Conservation (phyloP, 805 yeast genomes). For the Starmerella apicola region DNA sequence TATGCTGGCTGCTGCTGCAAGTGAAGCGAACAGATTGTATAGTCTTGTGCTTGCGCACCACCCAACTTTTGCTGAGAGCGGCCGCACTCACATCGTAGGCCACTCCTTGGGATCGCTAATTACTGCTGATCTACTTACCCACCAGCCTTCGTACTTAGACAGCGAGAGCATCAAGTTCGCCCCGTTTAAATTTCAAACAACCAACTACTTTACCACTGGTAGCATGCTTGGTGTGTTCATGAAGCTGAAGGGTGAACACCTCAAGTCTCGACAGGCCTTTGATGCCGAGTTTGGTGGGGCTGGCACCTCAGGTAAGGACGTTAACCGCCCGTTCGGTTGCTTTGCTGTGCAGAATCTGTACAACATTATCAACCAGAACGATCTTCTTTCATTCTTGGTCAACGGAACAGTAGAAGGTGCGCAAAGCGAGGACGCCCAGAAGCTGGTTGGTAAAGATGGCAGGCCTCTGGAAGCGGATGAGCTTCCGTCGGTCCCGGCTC, state of each 20-base stretch:
- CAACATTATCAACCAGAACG: slow-evolving; percentile 80
- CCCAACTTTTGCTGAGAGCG: slow-evolving; percentile 43
- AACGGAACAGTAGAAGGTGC: slow-evolving; percentile 60
- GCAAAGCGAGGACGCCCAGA: background rate
- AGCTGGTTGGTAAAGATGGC: slow-evolving; percentile 15
- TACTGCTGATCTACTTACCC: slow-evolving; percentile 54
- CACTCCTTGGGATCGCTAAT: slow-evolving; percentile 84
- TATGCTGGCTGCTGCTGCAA: slow-evolving; percentile 54
- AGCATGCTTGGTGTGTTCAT: slow-evolving; percentile 22
- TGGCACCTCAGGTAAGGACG: background rate
- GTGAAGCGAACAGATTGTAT: slow-evolving; percentile 60
- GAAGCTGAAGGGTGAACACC: slow-evolving; percentile 12
- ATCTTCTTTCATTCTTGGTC: slow-evolving; percentile 78
- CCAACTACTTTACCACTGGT: slow-evolving; percentile 42
- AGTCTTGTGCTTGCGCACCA: slow-evolving; percentile 47
- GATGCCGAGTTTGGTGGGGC: slow-evolving; percentile 1
- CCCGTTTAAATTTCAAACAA: slow-evolving; percentile 55
- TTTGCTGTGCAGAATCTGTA: slow-evolving; percentile 62
- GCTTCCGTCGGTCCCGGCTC: slow-evolving; percentile 10
- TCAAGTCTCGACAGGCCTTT: slow-evolving; percentile 12
- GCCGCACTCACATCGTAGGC: slow-evolving; percentile 57
- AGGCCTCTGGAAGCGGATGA: slow-evolving; percentile 22
- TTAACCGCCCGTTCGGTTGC: slow-evolving; percentile 29
- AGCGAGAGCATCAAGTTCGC: slow-evolving; percentile 23
- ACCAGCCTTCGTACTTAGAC: slow-evolving; percentile 28